Evolutionary conservation across 2,329 filamentous ascomycete species (phyloP), one percentile per base, ranked within the genome.

Genomic region (Cercospora nicotianae): DNA sequence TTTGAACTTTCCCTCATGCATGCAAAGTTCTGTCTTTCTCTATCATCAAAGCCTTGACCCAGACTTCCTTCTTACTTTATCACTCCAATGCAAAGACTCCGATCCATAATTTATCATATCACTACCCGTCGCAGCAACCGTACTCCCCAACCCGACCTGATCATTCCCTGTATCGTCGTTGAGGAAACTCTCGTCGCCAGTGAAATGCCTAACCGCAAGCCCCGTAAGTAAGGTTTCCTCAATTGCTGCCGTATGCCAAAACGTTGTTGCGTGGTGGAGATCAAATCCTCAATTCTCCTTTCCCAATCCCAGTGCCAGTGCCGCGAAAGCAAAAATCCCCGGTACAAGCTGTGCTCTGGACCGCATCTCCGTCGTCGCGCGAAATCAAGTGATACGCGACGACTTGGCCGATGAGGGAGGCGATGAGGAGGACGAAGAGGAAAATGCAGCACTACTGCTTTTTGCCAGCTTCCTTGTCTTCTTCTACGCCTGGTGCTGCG

Each of bases 181-280:
- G 23, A 83, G 72, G 77, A 88, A 88, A 20, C 82, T 82, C 76
- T 89, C 87, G 73, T 89, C 86, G 53, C 86, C 86, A 1, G 83
- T 82, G 72, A 89, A 88, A 48, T 79, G 79, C 83, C 83, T 84
- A 70, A 1, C 39, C 18, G 48, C 62, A 60, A 64, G 13, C 42
- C 26, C 60, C 60, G 71, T 70, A 70, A 72, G 69, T 63, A 64
- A 51, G 12, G 23, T 51, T 13, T 39, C 12, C 12, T 3, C 10
- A 36, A 13, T 36, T 13, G 33, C 33, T 13, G 33, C 23, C 23
- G 23, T 26, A 26, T 26, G 23, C 23, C 23, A 26, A 26, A 26
- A 26, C 23, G 23, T 4, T 26, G 23, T 26, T 26, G 23, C 23
- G 23, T 26, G 23, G 23, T 26, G 23, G 23, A 26, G 23, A 26